Conservation (phyloP, 1,284 basidiomycete species). For the Thelephora terrestris region DNA sequence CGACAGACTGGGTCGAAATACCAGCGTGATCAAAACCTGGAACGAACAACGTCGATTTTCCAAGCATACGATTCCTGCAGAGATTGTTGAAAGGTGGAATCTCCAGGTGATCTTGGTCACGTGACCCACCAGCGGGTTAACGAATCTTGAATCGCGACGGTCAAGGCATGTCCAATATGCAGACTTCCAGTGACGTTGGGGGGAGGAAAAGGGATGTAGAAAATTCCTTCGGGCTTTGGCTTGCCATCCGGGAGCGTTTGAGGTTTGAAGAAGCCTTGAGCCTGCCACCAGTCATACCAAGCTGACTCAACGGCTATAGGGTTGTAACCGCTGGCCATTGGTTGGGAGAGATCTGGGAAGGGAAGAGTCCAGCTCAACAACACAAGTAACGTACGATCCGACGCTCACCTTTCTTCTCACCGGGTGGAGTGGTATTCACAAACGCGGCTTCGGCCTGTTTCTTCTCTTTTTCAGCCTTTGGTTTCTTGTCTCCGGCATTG, state of each 20-base stretch:
- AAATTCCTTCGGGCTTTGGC: constrained; percentile 53
- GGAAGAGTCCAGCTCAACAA: neutral
- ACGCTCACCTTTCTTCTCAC: constrained; percentile 78
- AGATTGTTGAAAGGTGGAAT: neutral
- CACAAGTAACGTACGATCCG: neutral
- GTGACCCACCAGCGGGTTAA: constrained; percentile 72
- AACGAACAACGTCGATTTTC: constrained; percentile 83
- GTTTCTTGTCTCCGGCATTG: constrained; percentile 49
- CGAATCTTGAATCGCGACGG: constrained; percentile 87
- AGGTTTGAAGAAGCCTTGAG: constrained; percentile 86
- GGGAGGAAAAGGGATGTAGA: constrained; percentile 88
- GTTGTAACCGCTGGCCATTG: constrained; percentile 89
- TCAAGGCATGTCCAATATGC: constrained; percentile 95
- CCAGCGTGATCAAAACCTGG: constrained; percentile 99
- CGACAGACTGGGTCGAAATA: constrained; percentile 97
- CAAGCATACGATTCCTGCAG: constrained; percentile 91
- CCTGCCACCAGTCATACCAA: constrained; percentile 99
- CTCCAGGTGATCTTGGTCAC: neutral
- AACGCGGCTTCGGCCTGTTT: constrained; percentile 63
- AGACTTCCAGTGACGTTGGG: constrained; percentile 98
- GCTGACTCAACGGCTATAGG: constrained; percentile 91
- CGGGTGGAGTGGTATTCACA: constrained; percentile 79
- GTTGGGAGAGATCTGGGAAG: constrained; percentile 67
- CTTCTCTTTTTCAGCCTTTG: constrained; percentile 70
- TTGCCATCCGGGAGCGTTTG: constrained; percentile 50